Evolutionary conservation across 129 eudicot genomes (phyloP).

Genomic region (Saposhnikovia divaricata): DNA sequence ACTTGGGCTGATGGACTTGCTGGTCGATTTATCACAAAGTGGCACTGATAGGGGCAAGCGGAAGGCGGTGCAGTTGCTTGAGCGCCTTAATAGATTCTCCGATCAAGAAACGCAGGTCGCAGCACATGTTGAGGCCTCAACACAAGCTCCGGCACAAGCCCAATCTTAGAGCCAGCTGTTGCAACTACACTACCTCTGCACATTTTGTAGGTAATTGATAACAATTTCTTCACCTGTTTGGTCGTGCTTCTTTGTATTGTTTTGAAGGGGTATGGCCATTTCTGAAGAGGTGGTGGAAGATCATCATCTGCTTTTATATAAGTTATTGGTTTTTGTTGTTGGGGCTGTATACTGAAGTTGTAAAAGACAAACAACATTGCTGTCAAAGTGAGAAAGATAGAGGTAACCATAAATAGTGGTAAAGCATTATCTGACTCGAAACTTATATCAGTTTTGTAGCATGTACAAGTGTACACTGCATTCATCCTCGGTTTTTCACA

Average conservation of each 20-base stretch:
- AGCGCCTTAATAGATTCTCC: slow-evolving; percentile 31
- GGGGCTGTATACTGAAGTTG: slow-evolving; percentile 11
- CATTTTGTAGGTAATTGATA: slow-evolving; percentile 21
- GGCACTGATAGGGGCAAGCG: slow-evolving; percentile 89
- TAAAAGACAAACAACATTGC: slow-evolving; percentile 9
- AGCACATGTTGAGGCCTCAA: slow-evolving; percentile 21
- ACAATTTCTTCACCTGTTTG: slow-evolving; percentile 12
- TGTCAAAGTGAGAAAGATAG: not conserved
- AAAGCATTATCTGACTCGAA: not conserved
- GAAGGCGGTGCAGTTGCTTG: slow-evolving; percentile 71
- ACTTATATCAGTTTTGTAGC: not conserved
- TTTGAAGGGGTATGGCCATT: slow-evolving; percentile 8
- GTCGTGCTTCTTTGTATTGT: slow-evolving; percentile 7
- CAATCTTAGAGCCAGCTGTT: slow-evolving; percentile 20
- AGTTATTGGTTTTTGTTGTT: slow-evolving; percentile 16
- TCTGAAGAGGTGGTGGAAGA: slow-evolving; percentile 51
- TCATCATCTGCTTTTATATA: slow-evolving; percentile 30
- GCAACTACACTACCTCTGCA: slow-evolving; percentile 14
- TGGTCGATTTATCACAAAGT: slow-evolving; percentile 46
- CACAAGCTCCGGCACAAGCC: slow-evolving; percentile 26
- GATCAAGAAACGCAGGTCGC: slow-evolving; percentile 48
- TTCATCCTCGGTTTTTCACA: not conserved
- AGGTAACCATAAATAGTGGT: not conserved
- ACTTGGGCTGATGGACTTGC: slow-evolving; percentile 45
- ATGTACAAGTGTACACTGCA: not conserved